Evolutionary conservation across 257 asterid genomes (phyloP), one percentile per base, ranked within the genome.

Genomic region (Paulownia fortunei): DNA sequence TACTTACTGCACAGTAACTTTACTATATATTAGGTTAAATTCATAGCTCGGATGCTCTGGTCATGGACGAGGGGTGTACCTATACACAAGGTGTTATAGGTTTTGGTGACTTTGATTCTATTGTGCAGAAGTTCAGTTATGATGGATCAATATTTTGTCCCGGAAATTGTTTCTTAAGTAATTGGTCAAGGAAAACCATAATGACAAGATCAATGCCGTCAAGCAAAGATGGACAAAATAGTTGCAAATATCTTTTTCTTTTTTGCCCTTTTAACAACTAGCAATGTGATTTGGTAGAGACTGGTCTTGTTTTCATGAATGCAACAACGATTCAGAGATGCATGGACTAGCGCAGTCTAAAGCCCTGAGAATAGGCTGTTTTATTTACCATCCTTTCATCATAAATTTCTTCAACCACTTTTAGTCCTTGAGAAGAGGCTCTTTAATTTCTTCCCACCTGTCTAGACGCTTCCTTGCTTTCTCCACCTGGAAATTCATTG

Each of bases 381-480:
- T 30, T 62, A 23, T 18, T 72, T 74, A 6, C 21, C 18, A 34
- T 44, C 32, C 10, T 30, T 24, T 8, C 24, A 19, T 63, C 46
- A 18, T 47, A 2, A 71, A 11, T 23, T 60, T 63, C 47, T 19
- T 18, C 41, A 23, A 58, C 46, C 19, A 15, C 62, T 65, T 44
- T 63, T 75, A 80, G 1, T 85, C 26, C 83, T 79, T 47, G 73
- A 80, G 79, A 19, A 88, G 86, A 0, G 93, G 90, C 84, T 84
- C 82, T 64, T 72, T 85, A 32, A 74, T 67, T n/a, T 80, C 89
- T 36, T 83, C 91, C 97, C 96, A 93, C 84, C 62, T 83, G 75
- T 86, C 89, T 80, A 93, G 58, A 18, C 93, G 92, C 47, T 66
- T 65, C 66, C 47, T 85, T 36, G 96, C 93, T 58, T 89, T 90